Evolutionary conservation across 306 rosid genomes (phyloP).

Genomic region (Dryas drummondii): DNA sequence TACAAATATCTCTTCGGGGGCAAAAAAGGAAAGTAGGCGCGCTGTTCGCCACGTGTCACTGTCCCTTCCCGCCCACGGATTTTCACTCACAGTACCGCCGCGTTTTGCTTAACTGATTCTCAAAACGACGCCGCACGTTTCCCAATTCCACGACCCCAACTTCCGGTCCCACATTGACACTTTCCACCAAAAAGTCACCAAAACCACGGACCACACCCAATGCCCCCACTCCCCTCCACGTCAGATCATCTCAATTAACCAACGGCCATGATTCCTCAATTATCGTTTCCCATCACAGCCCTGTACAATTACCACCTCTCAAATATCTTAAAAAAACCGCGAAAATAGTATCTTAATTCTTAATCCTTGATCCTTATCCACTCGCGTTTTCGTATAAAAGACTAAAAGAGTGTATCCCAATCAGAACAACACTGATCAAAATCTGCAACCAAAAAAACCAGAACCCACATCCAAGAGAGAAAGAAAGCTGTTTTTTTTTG

Average conservation of each 20-base stretch:
- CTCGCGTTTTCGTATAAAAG: background rate
- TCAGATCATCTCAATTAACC: background rate
- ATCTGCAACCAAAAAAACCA: too few relatives aligned
- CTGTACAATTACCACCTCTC: background rate
- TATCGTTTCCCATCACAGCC: background rate
- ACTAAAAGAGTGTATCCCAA: background rate
- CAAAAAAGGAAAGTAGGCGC: background rate
- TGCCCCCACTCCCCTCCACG: background rate
- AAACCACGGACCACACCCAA: background rate
- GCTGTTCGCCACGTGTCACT: background rate
- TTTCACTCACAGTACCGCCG: background rate
- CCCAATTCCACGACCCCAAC: background rate
- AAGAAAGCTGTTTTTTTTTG: too few relatives aligned
- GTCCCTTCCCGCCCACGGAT: background rate
- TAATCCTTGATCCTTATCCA: constrained; percentile 37
- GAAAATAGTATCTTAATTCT: background rate
- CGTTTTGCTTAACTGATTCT: background rate
- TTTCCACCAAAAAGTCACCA: background rate
- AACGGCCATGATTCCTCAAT: background rate
- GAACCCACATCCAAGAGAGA: background rate
- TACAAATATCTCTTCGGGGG: background rate
- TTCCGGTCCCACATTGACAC: constrained; percentile 5
- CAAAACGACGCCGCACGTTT: background rate
- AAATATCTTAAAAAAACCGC: constrained; percentile 6
- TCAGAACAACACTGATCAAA: too few relatives aligned